phyloP scores from a whole-genome alignment of 345 rosid genomes.

The Fremontodendron californicum region DNA sequence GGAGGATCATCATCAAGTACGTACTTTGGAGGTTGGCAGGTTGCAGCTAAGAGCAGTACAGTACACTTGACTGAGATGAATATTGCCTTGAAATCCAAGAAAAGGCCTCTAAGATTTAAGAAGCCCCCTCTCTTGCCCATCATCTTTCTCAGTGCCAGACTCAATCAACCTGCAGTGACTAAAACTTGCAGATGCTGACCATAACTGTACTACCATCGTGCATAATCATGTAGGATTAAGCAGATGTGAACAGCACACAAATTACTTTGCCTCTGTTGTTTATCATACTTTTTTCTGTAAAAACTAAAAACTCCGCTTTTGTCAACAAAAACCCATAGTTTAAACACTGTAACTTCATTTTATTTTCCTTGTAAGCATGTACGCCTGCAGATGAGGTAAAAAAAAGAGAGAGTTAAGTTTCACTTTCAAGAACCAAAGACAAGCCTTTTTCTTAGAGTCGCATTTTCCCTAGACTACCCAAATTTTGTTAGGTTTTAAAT shows the following conservation, averaged over 20 bases:
- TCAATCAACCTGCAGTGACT: not conserved
- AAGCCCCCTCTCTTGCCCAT: not conserved
- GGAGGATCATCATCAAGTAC: not conserved
- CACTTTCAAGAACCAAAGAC: not conserved
- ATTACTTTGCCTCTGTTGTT: too few relatives aligned
- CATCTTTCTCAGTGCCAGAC: not conserved
- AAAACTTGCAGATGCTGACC: not conserved
- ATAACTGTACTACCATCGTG: not conserved
- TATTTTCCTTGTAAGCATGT: not conserved
- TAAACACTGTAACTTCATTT: not conserved
- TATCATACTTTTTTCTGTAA: not conserved
- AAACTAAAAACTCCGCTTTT: too few relatives aligned
- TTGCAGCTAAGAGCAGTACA: not conserved
- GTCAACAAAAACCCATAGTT: not conserved
- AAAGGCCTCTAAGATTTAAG: not conserved
- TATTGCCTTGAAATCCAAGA: not conserved
- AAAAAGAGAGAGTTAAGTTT: not conserved
- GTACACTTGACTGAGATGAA: too few relatives aligned
- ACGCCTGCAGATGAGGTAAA: not conserved
- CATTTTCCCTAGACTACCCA: not conserved
- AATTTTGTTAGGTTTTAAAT: not conserved
- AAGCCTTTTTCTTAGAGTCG: too few relatives aligned
- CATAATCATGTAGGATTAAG: not conserved
- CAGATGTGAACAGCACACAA: not conserved
- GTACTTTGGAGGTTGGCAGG: not conserved